Conservation (phyloP, 495 filamentous ascomycete genomes). For the Podospora fimiseda region DNA sequence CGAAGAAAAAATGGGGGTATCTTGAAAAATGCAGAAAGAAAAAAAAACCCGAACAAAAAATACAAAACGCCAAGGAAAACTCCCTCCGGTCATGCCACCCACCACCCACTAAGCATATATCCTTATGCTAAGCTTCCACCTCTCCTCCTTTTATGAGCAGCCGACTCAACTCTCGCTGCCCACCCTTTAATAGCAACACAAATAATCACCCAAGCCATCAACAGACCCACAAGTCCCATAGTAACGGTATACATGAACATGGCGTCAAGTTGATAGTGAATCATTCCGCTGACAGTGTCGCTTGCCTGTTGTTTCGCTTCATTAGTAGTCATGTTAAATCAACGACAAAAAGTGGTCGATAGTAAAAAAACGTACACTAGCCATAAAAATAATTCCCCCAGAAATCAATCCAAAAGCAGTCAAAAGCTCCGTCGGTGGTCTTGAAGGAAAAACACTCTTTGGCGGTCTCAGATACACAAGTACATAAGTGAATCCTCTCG, state of each 20-base stretch:
- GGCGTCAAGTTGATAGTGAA: conserved; percentile 62
- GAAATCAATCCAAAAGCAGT: conserved; percentile 79
- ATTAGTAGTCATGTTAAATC: conserved; percentile 12
- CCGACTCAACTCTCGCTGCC: conserved; percentile 59
- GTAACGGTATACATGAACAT: conserved; percentile 94
- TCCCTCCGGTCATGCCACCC: too few species aligned
- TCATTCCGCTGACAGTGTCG: conserved; percentile 71
- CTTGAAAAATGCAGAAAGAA: conserved; percentile 17
- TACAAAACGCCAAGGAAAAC: neutral
- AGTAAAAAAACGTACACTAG: conserved; percentile 56
- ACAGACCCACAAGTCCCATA: conserved; percentile 72
- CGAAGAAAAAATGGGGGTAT: conserved; percentile 17
- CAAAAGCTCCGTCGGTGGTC: conserved; percentile 87
- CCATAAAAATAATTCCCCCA: conserved; percentile 90
- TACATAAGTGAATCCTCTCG: conserved; percentile 74
- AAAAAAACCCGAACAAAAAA: conserved; percentile 1
- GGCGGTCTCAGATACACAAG: conserved; percentile 77
- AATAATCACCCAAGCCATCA: conserved; percentile 80
- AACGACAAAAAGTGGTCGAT: neutral
- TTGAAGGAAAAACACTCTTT: conserved; percentile 70
- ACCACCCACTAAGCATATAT: too few species aligned
- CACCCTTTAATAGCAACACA: conserved; percentile 85
- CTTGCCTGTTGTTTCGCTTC: conserved; percentile 42
- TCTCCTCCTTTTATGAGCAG: neutral
- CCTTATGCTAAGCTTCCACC: neutral